Percentiles rank a stretch among this genome's conserved stretches.
These are phyloP conservation scores for Solanum virginianum DNA, from an alignment of 257 asterid genomes.

Conservation along the genomic window DNA sequence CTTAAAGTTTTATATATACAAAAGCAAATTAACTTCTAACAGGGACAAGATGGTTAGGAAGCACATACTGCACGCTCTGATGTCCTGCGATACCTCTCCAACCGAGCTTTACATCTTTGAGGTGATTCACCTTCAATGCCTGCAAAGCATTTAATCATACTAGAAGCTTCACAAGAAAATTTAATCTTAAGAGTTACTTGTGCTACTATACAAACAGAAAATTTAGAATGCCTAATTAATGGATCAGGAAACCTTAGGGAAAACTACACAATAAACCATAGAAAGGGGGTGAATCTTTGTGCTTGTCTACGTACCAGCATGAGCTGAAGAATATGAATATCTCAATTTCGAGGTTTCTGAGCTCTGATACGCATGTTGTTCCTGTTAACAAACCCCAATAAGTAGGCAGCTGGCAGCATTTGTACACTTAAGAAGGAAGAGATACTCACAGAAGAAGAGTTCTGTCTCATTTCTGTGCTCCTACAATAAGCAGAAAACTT, in stretches of 20 bases:
- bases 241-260: not conserved
- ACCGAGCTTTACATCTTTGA: constrained; percentile 84
- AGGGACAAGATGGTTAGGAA: constrained; percentile 3
- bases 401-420: constrained; percentile 6
- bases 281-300: not conserved
- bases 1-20: not conserved
- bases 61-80: constrained; percentile 85
- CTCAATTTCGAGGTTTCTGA: constrained; percentile 29
- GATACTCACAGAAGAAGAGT: constrained; percentile 58
- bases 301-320: constrained; percentile 41
- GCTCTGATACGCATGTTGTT: constrained; percentile 30
- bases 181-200: not conserved
- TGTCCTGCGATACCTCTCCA: constrained; percentile 87
- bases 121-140: constrained; percentile 84
- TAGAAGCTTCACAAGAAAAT: constrained; percentile 2
- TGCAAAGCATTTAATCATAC: constrained; percentile 15
- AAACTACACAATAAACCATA: not conserved
- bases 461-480: constrained; percentile 39
- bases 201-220: not conserved
- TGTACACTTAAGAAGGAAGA: constrained; percentile 10
- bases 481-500: constrained; percentile 42
- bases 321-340: constrained; percentile 34
- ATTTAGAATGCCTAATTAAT: not conserved
- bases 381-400: constrained; percentile 17
- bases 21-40: not conserved